These are phyloP conservation scores for Lachancea sp. DNA, from an alignment of 805 yeast genomes.

Conservation along the genomic window DNA sequence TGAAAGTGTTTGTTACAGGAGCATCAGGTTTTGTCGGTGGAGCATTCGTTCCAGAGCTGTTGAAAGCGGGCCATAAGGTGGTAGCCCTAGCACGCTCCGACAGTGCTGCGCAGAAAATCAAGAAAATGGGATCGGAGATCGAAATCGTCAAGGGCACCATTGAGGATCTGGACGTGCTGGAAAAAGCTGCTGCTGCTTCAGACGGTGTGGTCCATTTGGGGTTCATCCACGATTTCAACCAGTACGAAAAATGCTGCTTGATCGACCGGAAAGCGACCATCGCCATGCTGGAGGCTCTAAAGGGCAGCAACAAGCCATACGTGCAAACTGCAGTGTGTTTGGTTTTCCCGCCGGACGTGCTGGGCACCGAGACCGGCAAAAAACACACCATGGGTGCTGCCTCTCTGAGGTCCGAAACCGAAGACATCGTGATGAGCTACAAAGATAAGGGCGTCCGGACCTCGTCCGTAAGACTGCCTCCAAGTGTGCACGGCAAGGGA, in stretches of 20 bases:
- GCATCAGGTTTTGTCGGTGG: constrained; percentile 34
- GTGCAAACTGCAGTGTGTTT: constrained; percentile 24
- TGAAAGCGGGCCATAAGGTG: constrained; percentile 25
- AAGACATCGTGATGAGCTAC: constrained; percentile 12
- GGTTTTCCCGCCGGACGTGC: constrained; percentile 4
- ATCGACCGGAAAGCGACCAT: constrained; percentile 27
- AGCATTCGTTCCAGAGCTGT: constrained; percentile 18
- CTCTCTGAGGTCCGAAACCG: constrained; percentile 13
- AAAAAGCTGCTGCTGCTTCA: constrained; percentile 22
- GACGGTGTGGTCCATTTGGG: constrained; percentile 38
- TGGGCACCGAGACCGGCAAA: neutral
- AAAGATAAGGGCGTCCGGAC: constrained; percentile 27
- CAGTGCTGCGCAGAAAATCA: constrained; percentile 24
- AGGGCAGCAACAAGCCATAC: constrained; percentile 29
- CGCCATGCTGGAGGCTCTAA: constrained; percentile 26
- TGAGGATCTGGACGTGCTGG: constrained; percentile 25
- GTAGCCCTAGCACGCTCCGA: constrained; percentile 32
- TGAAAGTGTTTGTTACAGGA: constrained; percentile 34
- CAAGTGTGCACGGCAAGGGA: constrained; percentile 32
- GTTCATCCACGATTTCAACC: constrained; percentile 30
- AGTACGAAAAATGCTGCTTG: constrained; percentile 13
- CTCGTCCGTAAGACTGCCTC: constrained; percentile 27
- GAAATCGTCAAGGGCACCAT: constrained; percentile 30
- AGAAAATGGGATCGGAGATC: constrained; percentile 19
- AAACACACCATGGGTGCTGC: constrained; percentile 1